Evolutionary conservation across 176 grass and related monocot genomes (phyloP).

Genomic region (Musa troglodytarum): DNA sequence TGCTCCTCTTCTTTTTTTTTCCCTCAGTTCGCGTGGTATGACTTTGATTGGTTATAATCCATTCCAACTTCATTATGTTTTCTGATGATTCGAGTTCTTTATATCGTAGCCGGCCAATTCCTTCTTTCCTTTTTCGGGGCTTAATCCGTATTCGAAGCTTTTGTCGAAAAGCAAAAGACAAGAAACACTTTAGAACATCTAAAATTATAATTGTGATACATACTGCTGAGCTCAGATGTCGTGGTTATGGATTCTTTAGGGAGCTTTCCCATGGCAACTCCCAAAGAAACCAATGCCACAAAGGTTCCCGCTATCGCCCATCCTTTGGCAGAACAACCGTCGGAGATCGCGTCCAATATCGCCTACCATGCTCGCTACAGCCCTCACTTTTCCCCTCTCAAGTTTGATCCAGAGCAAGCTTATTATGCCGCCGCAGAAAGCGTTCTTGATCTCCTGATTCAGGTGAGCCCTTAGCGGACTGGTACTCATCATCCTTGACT

Average conservation of each 20-base stretch:
- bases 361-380: constrained; percentile 60
- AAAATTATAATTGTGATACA: too few relatives aligned
- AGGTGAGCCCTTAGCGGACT: constrained; percentile 31
- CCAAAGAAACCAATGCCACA: constrained; percentile 26
- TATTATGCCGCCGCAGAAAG: constrained; percentile 89
- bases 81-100: too few relatives aligned
- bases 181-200: too few relatives aligned
- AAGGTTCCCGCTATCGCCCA: constrained; percentile 55
- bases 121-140: too few relatives aligned
- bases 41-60: neutral
- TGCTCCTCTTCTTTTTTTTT: neutral
- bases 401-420: constrained; percentile 75
- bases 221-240: neutral
- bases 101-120: too few relatives aligned
- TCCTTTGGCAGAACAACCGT: constrained; percentile 45
- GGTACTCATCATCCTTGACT: neutral
- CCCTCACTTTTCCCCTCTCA: constrained; percentile 74
- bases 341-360: constrained; percentile 77
- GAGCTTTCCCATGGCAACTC: constrained; percentile 15
- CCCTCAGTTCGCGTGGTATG: neutral
- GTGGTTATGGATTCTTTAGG: neutral
- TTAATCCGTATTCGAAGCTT: too few relatives aligned
- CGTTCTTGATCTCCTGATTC: constrained; percentile 71
- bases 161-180: too few relatives aligned
- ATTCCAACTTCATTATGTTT: too few relatives aligned